These are phyloP conservation scores for Aspergillus ochraceoroseus DNA, from an alignment of 2,329 filamentous ascomycete species.

Conservation along the genomic window DNA sequence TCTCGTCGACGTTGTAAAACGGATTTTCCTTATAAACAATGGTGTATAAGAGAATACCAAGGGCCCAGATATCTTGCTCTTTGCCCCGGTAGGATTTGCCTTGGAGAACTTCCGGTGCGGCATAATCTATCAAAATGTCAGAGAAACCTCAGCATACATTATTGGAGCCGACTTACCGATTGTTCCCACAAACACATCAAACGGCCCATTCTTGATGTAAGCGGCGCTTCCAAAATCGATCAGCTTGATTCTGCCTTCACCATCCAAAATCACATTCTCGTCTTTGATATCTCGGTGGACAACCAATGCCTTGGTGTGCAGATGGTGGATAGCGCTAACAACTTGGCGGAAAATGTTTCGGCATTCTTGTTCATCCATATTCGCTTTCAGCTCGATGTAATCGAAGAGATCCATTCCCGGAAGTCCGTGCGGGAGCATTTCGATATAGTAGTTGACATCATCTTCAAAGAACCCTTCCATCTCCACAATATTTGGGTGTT, in stretches of 20 bases:
- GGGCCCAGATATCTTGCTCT: conserved; percentile 96
- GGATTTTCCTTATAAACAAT: conserved; percentile 99
- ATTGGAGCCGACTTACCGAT: conserved; percentile 86
- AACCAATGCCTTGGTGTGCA: conserved; percentile 84
- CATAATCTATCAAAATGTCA: conserved; percentile 78
- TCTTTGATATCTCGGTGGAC: conserved; percentile 99
- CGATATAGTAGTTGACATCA: conserved; percentile 87
- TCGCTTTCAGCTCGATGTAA: conserved; percentile 92
- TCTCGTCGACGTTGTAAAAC: conserved; percentile 98
- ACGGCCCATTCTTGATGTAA: conserved; percentile 96
- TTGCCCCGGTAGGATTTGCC: conserved; percentile 89
- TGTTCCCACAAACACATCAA: conserved; percentile 97
- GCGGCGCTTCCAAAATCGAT: conserved; percentile 98
- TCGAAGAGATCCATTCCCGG: conserved; percentile 99
- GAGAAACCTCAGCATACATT: too few relatives aligned
- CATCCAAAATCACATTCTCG: conserved; percentile 94
- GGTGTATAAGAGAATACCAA: conserved; percentile 94
- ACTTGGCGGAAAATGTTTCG: conserved; percentile 94
- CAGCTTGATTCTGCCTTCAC: conserved; percentile 90
- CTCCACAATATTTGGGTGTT: conserved; percentile 62
- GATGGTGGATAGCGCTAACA: conserved; percentile 78
- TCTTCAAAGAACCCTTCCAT: conserved; percentile 66
- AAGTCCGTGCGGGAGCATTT: conserved; percentile 88
- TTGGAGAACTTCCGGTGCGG: conserved; percentile 93
- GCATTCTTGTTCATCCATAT: conserved; percentile 93